phyloP scores from a whole-genome alignment of 1,284 basidiomycete genomes.

The Malassezia cuniculi region DNA sequence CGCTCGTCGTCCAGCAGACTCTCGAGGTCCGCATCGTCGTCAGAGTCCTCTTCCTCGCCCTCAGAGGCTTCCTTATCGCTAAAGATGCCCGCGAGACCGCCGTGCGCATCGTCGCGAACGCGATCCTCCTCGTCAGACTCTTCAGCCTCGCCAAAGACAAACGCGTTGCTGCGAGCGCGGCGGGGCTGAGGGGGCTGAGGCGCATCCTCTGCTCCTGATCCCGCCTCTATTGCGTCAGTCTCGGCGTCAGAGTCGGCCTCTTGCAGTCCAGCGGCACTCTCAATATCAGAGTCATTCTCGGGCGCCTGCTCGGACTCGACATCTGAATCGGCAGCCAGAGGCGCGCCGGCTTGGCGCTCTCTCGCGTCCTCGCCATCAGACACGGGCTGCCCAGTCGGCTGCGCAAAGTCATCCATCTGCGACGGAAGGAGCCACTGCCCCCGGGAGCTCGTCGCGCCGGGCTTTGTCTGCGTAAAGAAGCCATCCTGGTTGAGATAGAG shows the following conservation, averaged over 20 bases:
- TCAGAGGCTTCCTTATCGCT: constrained; percentile 19
- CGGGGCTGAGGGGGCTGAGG: too few species aligned
- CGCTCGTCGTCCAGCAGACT: constrained; percentile 35
- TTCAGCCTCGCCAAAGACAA: constrained; percentile 41
- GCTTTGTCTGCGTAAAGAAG: constrained; percentile 41
- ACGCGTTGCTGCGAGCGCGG: too few species aligned
- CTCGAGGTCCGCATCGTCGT: constrained; percentile 30
- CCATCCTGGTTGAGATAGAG: constrained; percentile 38
- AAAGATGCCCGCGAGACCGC: constrained; percentile 33
- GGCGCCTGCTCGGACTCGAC: background rate
- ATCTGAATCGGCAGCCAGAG: background rate
- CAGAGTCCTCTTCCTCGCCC: constrained; percentile 27
- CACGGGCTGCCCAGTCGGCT: too few species aligned
- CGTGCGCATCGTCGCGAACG: constrained; percentile 17
- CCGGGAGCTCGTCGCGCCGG: too few species aligned
- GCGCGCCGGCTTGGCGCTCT: too few species aligned
- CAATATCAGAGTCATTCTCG: background rate
- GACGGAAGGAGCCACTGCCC: too few species aligned
- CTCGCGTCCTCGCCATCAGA: too few species aligned
- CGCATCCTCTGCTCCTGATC: constrained; percentile 24
- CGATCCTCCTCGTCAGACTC: constrained; percentile 37
- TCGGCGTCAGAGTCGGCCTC: background rate
- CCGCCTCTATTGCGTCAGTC: background rate
- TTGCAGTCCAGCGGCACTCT: background rate
- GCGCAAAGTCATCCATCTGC: too few species aligned